A percentile compares a stretch with the other conserved stretches of the same genome.
Conservation (phyloP, 2,329 filamentous ascomycete species). For the Venturiaceae sp. region DNA sequence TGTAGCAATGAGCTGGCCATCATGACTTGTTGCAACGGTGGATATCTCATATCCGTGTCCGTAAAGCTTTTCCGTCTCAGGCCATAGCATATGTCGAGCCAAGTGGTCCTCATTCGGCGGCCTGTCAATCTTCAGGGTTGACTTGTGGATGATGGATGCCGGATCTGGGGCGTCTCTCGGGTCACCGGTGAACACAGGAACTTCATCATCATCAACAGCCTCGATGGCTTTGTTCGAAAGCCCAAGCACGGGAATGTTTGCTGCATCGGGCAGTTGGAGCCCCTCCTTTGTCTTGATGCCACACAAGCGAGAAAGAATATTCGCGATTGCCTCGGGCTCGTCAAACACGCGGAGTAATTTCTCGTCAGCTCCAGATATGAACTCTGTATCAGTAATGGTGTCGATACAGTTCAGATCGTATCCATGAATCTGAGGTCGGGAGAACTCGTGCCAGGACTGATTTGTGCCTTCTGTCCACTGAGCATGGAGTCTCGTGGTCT, state of each 20-base stretch:
- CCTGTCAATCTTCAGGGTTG: slow-evolving; percentile 54
- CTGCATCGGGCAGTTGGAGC: slow-evolving; percentile 62
- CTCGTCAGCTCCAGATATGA: slow-evolving; percentile 92
- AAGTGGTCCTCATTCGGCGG: slow-evolving; percentile 87
- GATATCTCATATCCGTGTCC: slow-evolving; percentile 97
- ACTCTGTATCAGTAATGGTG: slow-evolving; percentile 60
- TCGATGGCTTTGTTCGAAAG: slow-evolving; percentile 87
- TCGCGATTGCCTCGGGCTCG: slow-evolving; percentile 74
- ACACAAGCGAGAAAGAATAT: slow-evolving; percentile 59
- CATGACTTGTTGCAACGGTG: slow-evolving; percentile 67
- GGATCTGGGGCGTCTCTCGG: slow-evolving; percentile 47
- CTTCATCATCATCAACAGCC: slow-evolving; percentile 33
- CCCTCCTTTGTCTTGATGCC: slow-evolving; percentile 36
- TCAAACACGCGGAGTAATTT: slow-evolving; percentile 96
- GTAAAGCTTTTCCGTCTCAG: slow-evolving; percentile 92
- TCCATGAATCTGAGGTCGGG: slow-evolving; percentile 91
- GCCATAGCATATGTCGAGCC: slow-evolving; percentile 86
- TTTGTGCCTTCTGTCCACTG: slow-evolving; percentile 53
- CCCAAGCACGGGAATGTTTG: slow-evolving; percentile 89
- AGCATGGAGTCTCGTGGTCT: slow-evolving; percentile 82
- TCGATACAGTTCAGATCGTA: slow-evolving; percentile 96
- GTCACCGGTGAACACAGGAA: slow-evolving; percentile 25
- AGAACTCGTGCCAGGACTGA: slow-evolving; percentile 86
- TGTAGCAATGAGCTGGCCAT: slow-evolving; percentile 71
- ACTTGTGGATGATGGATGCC: slow-evolving; percentile 46